These are phyloP conservation scores for Mortierella antarctica DNA, from an alignment of 192 early-diverging fungal species.

Conservation along the genomic window DNA sequence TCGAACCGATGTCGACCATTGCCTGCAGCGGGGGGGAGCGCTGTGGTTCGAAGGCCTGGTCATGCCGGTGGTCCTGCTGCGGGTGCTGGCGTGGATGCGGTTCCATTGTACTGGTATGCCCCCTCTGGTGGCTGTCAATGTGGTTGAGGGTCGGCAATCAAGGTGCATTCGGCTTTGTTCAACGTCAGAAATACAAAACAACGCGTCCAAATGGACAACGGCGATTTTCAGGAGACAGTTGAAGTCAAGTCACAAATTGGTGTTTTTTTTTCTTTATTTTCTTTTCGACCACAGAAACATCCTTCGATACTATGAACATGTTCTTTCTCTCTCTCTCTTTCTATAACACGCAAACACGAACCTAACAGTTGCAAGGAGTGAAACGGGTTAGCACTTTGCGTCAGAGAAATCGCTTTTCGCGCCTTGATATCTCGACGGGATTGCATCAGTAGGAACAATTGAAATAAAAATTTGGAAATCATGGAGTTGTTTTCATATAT, in stretches of 20 bases:
- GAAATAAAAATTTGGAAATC: conserved; percentile 40
- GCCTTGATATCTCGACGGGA: neutral
- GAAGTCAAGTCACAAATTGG: neutral
- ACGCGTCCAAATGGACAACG: neutral
- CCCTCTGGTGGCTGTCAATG: conserved; percentile 1
- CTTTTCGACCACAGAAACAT: neutral
- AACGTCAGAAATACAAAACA: neutral
- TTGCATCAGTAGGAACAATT: conserved; percentile 54
- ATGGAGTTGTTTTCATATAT: conserved; percentile 35
- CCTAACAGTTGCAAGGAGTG: too few species aligned
- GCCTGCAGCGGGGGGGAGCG: neutral
- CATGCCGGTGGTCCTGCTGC: neutral
- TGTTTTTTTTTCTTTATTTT: neutral
- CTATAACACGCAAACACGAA: too few species aligned
- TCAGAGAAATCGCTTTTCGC: neutral
- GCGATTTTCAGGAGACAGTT: neutral
- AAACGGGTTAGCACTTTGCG: neutral
- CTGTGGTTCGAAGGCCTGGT: neutral
- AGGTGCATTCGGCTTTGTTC: neutral
- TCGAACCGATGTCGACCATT: conserved; percentile 22
- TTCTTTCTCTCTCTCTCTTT: too few species aligned
- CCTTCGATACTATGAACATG: neutral
- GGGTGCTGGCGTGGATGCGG: neutral
- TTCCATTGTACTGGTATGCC: conserved; percentile 2
- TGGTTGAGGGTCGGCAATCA: neutral